These are phyloP conservation scores for Kodamaea hsintzibuensis DNA, from an alignment of 805 yeast genomes.

Conservation along the genomic window DNA sequence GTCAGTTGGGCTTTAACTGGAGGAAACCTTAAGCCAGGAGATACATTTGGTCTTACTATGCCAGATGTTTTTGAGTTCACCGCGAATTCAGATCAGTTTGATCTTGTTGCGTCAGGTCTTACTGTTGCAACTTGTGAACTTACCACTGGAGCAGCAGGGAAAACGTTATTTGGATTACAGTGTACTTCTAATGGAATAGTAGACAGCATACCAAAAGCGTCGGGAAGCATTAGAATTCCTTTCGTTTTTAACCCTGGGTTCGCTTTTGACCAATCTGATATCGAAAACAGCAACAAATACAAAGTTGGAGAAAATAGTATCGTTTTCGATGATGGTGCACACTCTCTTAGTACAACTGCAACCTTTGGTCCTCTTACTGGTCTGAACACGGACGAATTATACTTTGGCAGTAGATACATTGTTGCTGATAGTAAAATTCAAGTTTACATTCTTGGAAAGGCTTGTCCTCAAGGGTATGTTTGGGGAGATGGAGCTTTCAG, in stretches of 20 bases:
- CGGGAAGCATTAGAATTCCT: slow-evolving; percentile 17
- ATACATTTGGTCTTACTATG: slow-evolving; percentile 26
- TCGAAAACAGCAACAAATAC: slow-evolving; percentile 9
- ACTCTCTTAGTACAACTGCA: slow-evolving; percentile 12
- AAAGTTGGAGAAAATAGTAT: slow-evolving; percentile 15
- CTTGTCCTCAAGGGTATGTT: background rate
- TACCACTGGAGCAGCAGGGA: slow-evolving; percentile 7
- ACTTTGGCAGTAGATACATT: background rate
- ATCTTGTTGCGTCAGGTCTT: slow-evolving; percentile 8
- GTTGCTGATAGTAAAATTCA: background rate
- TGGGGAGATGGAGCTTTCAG: too few species aligned
- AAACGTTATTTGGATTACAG: slow-evolving; percentile 11
- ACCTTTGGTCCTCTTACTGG: background rate
- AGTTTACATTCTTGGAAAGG: background rate
- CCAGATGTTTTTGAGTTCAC: slow-evolving; percentile 28
- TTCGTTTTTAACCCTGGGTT: slow-evolving; percentile 21
- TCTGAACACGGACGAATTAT: background rate
- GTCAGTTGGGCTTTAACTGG: slow-evolving; percentile 23
- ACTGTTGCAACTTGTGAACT: slow-evolving; percentile 12
- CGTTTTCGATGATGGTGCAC: slow-evolving; percentile 18
- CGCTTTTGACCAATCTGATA: slow-evolving; percentile 10
- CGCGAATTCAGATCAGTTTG: slow-evolving; percentile 9
- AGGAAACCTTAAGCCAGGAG: slow-evolving; percentile 19
- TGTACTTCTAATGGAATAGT: slow-evolving; percentile 21
- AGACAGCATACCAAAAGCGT: slow-evolving; percentile 11